These are phyloP conservation scores for Eucalyptus dawsonii DNA, from an alignment of 345 rosid species.

Conservation along the genomic window DNA sequence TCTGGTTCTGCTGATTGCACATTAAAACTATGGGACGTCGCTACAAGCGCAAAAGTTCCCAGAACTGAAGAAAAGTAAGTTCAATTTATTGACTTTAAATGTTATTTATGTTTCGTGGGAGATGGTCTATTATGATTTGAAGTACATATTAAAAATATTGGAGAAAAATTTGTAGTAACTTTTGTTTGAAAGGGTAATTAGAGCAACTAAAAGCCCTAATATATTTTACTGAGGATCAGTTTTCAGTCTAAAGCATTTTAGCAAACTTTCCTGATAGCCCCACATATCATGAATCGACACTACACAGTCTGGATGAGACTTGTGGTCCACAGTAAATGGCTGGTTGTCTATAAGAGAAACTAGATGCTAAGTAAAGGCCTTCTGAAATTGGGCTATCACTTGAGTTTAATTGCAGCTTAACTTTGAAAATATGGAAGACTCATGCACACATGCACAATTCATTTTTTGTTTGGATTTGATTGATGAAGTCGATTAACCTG, in stretches of 20 bases:
- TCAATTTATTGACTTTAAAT: not conserved
- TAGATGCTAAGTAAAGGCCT: not conserved
- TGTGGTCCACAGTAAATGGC: not conserved
- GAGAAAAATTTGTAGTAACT: not conserved
- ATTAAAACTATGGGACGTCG: slow-evolving; percentile 87
- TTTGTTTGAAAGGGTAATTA: not conserved
- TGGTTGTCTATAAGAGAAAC: not conserved
- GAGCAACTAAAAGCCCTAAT: not conserved
- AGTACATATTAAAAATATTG: not conserved
- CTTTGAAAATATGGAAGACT: not conserved
- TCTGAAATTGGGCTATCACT: not conserved
- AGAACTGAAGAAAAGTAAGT: slow-evolving; percentile 69
- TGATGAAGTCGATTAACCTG: not conserved
- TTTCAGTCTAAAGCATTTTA: not conserved
- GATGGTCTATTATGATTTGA: not conserved
- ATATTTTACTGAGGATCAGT: not conserved
- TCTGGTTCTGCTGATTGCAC: slow-evolving; percentile 98
- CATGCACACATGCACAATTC: not conserved
- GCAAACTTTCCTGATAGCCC: not conserved
- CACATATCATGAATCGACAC: not conserved
- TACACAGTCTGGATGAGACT: not conserved
- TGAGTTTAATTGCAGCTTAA: not conserved
- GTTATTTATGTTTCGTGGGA: not conserved
- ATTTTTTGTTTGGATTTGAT: not conserved
- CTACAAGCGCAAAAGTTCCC: slow-evolving; percentile 46